These are phyloP conservation scores for Neolentinus lepideus DNA, from an alignment of 1,284 basidiomycete species.

Conservation along the genomic window DNA sequence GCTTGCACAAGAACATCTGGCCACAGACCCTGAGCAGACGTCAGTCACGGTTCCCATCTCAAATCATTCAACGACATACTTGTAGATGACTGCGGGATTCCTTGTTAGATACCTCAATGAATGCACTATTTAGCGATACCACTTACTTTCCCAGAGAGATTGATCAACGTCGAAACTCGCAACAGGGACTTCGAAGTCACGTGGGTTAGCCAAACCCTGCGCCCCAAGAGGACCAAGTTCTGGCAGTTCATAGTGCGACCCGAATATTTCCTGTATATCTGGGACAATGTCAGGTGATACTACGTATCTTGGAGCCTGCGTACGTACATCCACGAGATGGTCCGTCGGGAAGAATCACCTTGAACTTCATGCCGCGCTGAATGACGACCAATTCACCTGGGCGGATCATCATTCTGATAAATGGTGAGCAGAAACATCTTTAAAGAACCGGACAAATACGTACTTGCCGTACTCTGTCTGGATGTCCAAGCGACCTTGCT, in stretches of 20 bases:
- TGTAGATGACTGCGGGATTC: slow-evolving; percentile 34
- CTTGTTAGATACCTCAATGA: slow-evolving; percentile 4
- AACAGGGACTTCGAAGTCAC: slow-evolving; percentile 59
- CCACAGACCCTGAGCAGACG: slow-evolving; percentile 42
- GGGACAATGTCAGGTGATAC: not conserved
- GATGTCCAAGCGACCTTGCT: slow-evolving; percentile 58
- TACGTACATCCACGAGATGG: slow-evolving; percentile 23
- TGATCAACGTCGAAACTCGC: slow-evolving; percentile 61
- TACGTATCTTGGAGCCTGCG: not conserved
- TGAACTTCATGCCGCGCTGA: slow-evolving; percentile 59
- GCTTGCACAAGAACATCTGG: slow-evolving; percentile 45
- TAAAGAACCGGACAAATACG: slow-evolving; percentile 14
- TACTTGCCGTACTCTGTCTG: slow-evolving; percentile 66
- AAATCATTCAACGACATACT: slow-evolving; percentile 22
- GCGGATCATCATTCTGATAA: slow-evolving; percentile 43
- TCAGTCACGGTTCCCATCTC: not conserved
- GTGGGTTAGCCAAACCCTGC: slow-evolving; percentile 51
- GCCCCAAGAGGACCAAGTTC: slow-evolving; percentile 63
- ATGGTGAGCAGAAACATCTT: not conserved
- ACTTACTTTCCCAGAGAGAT: slow-evolving; percentile 48
- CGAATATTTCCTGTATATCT: slow-evolving; percentile 58
- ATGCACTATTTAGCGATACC: not conserved
- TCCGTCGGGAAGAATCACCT: slow-evolving; percentile 41
- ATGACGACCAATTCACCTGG: slow-evolving; percentile 58
- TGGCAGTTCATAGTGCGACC: slow-evolving; percentile 57